Evolutionary conservation across 2,329 filamentous ascomycete species (phyloP).

Genomic region (Colletotrichum phormii): DNA sequence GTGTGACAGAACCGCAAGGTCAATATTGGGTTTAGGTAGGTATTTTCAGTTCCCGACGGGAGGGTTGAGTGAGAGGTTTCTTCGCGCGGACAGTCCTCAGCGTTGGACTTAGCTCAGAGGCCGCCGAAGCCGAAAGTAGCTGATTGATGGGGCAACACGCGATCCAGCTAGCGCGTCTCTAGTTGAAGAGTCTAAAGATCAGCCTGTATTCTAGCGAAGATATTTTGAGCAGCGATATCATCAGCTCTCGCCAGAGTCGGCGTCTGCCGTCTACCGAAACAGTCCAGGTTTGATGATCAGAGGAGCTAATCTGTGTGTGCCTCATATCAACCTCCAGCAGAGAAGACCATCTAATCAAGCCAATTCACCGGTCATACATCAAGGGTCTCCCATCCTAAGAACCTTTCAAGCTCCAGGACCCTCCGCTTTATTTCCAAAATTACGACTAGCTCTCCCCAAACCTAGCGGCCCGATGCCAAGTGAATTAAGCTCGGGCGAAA

Average conservation of each 20-base stretch:
- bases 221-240: neutral
- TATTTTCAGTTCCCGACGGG: too few relatives aligned
- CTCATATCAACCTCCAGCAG: neutral
- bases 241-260: neutral
- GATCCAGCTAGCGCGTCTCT: too few relatives aligned
- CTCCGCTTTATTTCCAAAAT: too few relatives aligned
- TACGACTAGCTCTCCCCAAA: neutral
- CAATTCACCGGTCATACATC: neutral
- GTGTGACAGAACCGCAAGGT: too few relatives aligned
- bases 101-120: too few relatives aligned
- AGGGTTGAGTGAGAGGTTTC: too few relatives aligned
- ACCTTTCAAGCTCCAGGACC: neutral
- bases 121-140: too few relatives aligned
- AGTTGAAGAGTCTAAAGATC: neutral
- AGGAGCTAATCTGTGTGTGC: neutral
- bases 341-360: neutral
- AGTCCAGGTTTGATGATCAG: neutral
- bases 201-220: neutral
- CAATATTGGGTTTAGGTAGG: too few relatives aligned
- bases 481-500: slow-evolving; percentile 19
- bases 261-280: neutral
- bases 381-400: neutral
- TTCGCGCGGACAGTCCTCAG: too few relatives aligned
- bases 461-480: neutral
- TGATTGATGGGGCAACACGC: too few relatives aligned